Conservation (phyloP, 805 yeast species). For the Cyberlindnera xylosilytica region DNA sequence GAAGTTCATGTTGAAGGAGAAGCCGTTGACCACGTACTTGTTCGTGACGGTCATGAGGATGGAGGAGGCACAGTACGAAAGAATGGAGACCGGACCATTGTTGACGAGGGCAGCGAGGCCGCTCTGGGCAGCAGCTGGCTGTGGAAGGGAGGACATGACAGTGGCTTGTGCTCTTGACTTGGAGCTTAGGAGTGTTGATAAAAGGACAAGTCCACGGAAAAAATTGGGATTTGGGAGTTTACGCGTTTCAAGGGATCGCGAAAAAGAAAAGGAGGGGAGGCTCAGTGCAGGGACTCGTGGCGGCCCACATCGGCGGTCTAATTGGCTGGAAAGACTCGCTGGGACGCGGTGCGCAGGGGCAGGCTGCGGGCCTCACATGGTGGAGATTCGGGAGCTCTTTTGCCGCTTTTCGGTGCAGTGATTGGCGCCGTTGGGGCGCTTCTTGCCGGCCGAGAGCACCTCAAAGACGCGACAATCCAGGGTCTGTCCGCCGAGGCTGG, state of each 20-base stretch:
- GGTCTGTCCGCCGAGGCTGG: too few species aligned
- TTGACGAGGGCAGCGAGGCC: slow-evolving; percentile 36
- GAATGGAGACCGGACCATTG: slow-evolving; percentile 60
- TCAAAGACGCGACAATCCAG: too few species aligned
- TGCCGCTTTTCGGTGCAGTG: too few species aligned
- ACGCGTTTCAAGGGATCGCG: neutral
- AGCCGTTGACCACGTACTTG: slow-evolving; percentile 79
- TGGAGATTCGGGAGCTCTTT: too few species aligned
- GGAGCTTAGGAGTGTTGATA: neutral
- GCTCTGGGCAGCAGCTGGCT: slow-evolving; percentile 19
- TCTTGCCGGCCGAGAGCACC: too few species aligned
- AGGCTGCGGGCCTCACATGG: too few species aligned
- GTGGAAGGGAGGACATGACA: slow-evolving; percentile 19
- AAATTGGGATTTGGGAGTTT: neutral
- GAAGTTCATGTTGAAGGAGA: slow-evolving; percentile 80
- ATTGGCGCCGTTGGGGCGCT: too few species aligned
- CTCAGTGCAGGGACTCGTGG: too few species aligned
- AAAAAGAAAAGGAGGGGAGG: neutral
- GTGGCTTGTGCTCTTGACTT: too few species aligned
- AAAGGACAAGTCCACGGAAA: neutral
- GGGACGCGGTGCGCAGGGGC: too few species aligned
- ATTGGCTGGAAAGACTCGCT: too few species aligned
- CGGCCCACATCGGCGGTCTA: too few species aligned
- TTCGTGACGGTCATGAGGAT: slow-evolving; percentile 97
- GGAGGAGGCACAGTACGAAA: slow-evolving; percentile 88